Conservation (phyloP, 345 rosid species). For the Eucalyptus curtisii region DNA sequence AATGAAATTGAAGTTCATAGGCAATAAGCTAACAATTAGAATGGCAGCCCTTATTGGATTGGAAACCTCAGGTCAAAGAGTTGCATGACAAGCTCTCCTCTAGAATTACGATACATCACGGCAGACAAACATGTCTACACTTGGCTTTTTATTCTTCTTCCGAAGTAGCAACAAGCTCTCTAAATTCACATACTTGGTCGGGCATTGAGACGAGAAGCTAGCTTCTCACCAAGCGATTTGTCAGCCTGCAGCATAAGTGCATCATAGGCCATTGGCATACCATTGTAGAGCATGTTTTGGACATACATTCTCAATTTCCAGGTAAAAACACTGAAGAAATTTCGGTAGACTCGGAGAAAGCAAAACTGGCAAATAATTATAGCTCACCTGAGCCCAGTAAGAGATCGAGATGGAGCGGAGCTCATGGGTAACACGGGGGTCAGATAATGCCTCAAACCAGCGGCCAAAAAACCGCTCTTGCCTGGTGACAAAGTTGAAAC, state of each 20-base stretch:
- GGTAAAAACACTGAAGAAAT: neutral
- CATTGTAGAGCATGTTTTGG: neutral
- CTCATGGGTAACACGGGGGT: conserved; percentile 78
- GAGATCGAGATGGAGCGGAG: conserved; percentile 77
- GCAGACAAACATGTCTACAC: neutral
- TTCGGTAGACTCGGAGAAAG: neutral
- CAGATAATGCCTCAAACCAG: conserved; percentile 64
- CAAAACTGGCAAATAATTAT: neutral
- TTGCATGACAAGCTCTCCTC: neutral
- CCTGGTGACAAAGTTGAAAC: conserved; percentile 17
- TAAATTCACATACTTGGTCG: conserved; percentile 28
- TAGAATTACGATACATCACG: neutral
- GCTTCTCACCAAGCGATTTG: conserved; percentile 64
- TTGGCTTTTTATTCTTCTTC: neutral
- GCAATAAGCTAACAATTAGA: conserved; percentile 6
- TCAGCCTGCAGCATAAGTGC: conserved; percentile 17
- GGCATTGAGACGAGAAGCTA: conserved; percentile 60
- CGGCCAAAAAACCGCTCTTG: conserved; percentile 73
- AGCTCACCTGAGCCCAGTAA: conserved; percentile 62
- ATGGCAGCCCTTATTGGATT: conserved; percentile 3
- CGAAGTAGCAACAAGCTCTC: neutral
- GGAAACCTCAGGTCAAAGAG: neutral
- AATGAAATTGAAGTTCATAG: conserved; percentile 1
- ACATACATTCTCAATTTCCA: neutral
- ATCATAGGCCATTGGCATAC: neutral